Base-by-base conservation (phyloP, 306 rosid genomes). In the Fragaria nilgerrensis region DNA sequence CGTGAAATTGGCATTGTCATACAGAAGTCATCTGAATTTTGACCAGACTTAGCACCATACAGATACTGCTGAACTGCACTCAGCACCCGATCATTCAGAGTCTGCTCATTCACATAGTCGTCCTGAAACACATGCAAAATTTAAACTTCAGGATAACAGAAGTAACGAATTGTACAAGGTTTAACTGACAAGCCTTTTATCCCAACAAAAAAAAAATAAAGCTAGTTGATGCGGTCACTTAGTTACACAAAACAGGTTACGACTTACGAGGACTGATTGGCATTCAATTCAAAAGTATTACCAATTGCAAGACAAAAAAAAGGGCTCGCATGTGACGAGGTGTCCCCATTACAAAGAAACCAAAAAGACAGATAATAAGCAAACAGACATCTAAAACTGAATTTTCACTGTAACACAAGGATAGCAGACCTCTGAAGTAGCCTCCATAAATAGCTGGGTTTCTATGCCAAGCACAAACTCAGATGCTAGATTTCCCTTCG, bases 361-460 rank as follows among this genome's bases (percentile, higher is more conserved):
- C 52, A 2, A 17, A 37, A 44, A 17, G n/a, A 16, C 1, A 23
- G 19, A 12, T 1, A 9, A 65, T 48, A 65, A 12, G 49, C 2
- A 34, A 20, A 19, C 32, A 15, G 55, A 49, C 11, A n/a, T 36
- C 16, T 50, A 36, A 7, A 65, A 68, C 41, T 66, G 58, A 66
- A 66, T 37, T 11, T 13, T 59, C 19, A 53, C 19, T 5, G 52
- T 77, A 69, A 5, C 2, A 69, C 20, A 64, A 36, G 43, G 45
- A 29, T 64, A 43, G 78, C 81, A 77, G 36, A 89, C 92, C 88
- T 81, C 49, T n/a, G 89, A 82, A 82, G 81, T 16, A 77, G 91
- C 84, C 22, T 9, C 70, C 3, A 12, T 9, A 77, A 83, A 83
- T 25, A 83, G 78, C 37, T n/a, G 9, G 52, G 50, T 8, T 77